These are phyloP conservation scores for Eragrostis nindensis DNA, from an alignment of 176 grass and related monocot species.

Conservation along the genomic window DNA sequence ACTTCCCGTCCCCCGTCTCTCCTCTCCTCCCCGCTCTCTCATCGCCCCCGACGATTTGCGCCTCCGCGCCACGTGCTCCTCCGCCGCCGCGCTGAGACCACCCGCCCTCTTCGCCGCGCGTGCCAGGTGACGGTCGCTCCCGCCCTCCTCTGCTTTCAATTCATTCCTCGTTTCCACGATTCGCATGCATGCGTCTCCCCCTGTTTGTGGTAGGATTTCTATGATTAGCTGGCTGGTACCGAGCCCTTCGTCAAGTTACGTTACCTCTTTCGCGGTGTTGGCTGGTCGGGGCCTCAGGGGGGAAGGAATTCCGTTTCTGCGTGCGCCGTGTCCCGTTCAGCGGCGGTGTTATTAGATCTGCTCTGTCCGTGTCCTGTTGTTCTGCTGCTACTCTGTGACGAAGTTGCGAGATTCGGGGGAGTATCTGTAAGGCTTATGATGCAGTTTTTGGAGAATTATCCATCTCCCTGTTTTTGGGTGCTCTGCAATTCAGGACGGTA, in stretches of 20 bases:
- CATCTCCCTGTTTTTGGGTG: slow-evolving; percentile 9
- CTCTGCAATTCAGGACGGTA: slow-evolving; percentile 10
- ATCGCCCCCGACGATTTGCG: background rate
- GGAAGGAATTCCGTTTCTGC: background rate
- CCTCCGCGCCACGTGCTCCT: background rate
- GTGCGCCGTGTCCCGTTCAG: background rate
- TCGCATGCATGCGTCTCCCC: background rate
- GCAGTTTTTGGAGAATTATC: background rate
- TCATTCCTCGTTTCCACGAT: background rate
- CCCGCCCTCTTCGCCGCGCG: background rate
- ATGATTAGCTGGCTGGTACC: background rate
- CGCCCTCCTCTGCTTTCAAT: background rate
- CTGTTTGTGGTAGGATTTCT: background rate
- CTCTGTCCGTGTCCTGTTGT: background rate
- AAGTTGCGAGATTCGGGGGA: slow-evolving; percentile 15
- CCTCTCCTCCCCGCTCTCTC: slow-evolving; percentile 9
- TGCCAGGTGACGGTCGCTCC: slow-evolving; percentile 30
- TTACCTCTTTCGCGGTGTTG: background rate
- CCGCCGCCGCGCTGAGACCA: background rate
- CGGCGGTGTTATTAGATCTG: slow-evolving; percentile 35
- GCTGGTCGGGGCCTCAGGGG: background rate
- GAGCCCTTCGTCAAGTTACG: background rate
- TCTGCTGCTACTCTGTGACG: slow-evolving; percentile 5
- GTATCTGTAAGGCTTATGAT: background rate
- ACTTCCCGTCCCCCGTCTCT: background rate